Conservation (phyloP, 768 basidiomycete species). For the Xerocomellus amylosporus region DNA sequence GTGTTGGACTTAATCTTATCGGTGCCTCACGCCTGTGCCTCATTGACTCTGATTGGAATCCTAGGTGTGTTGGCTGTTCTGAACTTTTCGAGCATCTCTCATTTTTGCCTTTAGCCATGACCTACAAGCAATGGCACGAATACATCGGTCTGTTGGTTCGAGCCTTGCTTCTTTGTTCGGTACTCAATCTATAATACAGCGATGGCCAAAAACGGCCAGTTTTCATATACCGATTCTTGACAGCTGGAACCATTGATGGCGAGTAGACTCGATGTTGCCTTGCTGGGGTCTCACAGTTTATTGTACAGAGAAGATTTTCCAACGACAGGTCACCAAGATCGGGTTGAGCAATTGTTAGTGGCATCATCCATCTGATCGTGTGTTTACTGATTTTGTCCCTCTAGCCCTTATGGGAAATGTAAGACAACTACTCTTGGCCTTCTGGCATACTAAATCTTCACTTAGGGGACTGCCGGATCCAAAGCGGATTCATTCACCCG, state of each 20-base stretch:
- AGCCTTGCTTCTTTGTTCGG: background rate
- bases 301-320: slow-evolving; percentile 78
- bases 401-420: slow-evolving; percentile 74
- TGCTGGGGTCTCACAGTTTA: background rate
- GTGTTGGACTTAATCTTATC: slow-evolving; percentile 89
- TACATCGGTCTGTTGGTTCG: slow-evolving; percentile 64
- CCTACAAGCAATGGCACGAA: slow-evolving; percentile 95
- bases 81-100: background rate
- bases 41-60: slow-evolving; percentile 94
- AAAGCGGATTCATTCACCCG: slow-evolving; percentile 84
- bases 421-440: slow-evolving; percentile 8
- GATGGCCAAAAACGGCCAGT: slow-evolving; percentile 94
- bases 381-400: slow-evolving; percentile 9
- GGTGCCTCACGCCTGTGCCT: slow-evolving; percentile 87
- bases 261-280: slow-evolving; percentile 12
- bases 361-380: slow-evolving; percentile 3
- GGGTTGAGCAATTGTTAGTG: slow-evolving; percentile 81
- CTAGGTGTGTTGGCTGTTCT: slow-evolving; percentile 48
- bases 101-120: slow-evolving; percentile 58
- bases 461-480: slow-evolving; percentile 46
- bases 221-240: slow-evolving; percentile 84
- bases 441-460: slow-evolving; percentile 8
- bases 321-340: slow-evolving; percentile 92
- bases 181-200: slow-evolving; percentile 38
- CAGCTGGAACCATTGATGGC: slow-evolving; percentile 90